Percentiles rank a stretch among this genome's conserved stretches.
These are phyloP conservation scores for Penicillium sp. DNA, from an alignment of 2,329 filamentous ascomycete species.

Conservation along the genomic window DNA sequence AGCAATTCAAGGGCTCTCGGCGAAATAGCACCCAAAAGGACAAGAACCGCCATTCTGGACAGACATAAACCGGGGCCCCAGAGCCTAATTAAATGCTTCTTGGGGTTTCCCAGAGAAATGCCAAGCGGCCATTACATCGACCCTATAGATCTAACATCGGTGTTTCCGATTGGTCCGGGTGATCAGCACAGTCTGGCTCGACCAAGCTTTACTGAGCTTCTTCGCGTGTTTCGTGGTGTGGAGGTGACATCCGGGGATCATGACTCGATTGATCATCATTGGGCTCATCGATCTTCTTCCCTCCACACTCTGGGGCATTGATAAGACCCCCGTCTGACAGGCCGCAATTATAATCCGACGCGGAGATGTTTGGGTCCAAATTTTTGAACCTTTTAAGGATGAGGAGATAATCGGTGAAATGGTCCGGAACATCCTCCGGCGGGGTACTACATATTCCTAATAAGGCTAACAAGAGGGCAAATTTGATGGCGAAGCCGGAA, in stretches of 20 bases:
- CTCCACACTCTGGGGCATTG: conserved; percentile 9
- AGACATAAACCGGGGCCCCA: not conserved
- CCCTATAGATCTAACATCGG: not conserved
- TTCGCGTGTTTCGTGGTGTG: conserved; percentile 16
- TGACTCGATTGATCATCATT: conserved; percentile 19
- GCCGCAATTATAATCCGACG: conserved; percentile 18
- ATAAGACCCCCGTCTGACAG: not conserved
- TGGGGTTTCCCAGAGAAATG: not conserved
- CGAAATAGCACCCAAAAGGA: not conserved
- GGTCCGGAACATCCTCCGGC: not conserved
- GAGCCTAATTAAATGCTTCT: conserved; percentile 4
- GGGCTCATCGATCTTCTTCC: not conserved
- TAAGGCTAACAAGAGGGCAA: not conserved
- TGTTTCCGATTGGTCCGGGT: conserved; percentile 22
- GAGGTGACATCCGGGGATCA: conserved; percentile 26
- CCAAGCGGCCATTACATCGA: not conserved
- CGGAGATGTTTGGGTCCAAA: not conserved
- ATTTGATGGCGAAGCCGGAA: not conserved
- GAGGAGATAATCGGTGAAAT: not conserved
- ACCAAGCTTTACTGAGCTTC: conserved; percentile 11
- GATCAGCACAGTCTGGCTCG: conserved; percentile 1
- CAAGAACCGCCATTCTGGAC: not conserved
- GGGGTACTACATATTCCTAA: not conserved
- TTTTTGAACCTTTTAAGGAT: not conserved
- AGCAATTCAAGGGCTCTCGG: not conserved